Evolutionary conservation across 1,284 basidiomycete species (phyloP), one percentile per base, ranked within the genome.

Genomic region (Somion occarium): DNA sequence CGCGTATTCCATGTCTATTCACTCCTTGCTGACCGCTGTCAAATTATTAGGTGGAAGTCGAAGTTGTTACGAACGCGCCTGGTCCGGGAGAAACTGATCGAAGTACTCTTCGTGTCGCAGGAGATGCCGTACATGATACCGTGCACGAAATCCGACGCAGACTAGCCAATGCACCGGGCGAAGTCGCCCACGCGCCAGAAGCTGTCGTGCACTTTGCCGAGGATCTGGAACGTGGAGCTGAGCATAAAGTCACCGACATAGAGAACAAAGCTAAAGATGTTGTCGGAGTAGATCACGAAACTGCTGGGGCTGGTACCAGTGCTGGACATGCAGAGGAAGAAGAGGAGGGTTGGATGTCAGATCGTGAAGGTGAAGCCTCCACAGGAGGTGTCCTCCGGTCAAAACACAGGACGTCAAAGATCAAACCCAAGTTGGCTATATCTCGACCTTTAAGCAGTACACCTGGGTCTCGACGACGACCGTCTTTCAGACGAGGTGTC

Each of bases 11-110:
- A 15, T 49, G 44, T 45, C 45, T 25, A 26, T 48, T 27, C 15
- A 5, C 15, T 43, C n/a, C n/a, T n/a, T 43, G 38, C 19, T 49
- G 43, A 53, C 49, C 53, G 34, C 50, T 26, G 46, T 41, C 38
- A 45, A 27, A 20, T 46, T 43, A 38, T 24, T 46, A 84, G 79
- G 80, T 85, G 46, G 76, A 83, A 50, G 82, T 85, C 3, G 79
- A 85, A 58, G 80, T 85, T 24, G 73, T 80, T 52, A 67, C 71
- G 7, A 78, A 84, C 52, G 68, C 62, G 5, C 70, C 59, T 48
- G 65, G 59, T 3, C 66, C 69, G 3, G 55, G 64, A 19, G 62
- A 67, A 41, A 57, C 54, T 13, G 58, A 59, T 39, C 57, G 57
- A 2, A 53, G 59, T 45, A 57, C 55, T n/a, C 60, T 64, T 30